Percentiles rank a stretch among this genome's conserved stretches.
phyloP scores from a whole-genome alignment of 2,329 filamentous ascomycete species.

The Bipolaris victoriae region DNA sequence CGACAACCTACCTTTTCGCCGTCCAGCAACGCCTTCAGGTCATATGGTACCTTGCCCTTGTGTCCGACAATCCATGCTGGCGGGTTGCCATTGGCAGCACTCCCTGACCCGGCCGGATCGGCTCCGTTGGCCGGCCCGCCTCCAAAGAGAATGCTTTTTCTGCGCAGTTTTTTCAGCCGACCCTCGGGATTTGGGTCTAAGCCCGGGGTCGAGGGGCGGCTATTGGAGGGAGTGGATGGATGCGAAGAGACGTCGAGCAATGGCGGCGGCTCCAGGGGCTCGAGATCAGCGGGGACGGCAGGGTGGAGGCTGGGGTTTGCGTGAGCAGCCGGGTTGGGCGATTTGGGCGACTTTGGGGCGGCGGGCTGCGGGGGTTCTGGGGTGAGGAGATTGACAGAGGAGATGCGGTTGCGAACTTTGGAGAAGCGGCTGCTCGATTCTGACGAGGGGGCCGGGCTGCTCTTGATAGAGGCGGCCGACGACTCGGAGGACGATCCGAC shows the following conservation, averaged over 20 bases:
- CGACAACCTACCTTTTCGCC: slow-evolving; percentile 56
- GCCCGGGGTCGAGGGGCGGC: slow-evolving; percentile 32
- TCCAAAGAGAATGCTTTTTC: slow-evolving; percentile 46
- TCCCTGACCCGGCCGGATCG: slow-evolving; percentile 20
- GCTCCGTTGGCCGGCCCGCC: slow-evolving; percentile 31
- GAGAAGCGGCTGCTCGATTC: slow-evolving; percentile 38
- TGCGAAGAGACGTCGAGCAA: slow-evolving; percentile 35
- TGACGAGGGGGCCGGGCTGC: slow-evolving; percentile 32
- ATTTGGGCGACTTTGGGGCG: slow-evolving; percentile 25
- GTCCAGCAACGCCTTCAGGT: slow-evolving; percentile 57
- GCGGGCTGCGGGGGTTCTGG: slow-evolving; percentile 35
- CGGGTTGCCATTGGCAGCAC: slow-evolving; percentile 26
- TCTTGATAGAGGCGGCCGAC: slow-evolving; percentile 17
- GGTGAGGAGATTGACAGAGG: slow-evolving; percentile 39
- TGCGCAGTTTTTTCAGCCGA: slow-evolving; percentile 42
- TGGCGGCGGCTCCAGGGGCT: slow-evolving; percentile 38
- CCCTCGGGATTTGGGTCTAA: slow-evolving; percentile 25
- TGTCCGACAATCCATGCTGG: slow-evolving; percentile 66
- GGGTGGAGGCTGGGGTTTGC: slow-evolving; percentile 38
- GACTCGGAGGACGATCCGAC: slow-evolving; percentile 28
- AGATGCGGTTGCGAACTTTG: slow-evolving; percentile 43
- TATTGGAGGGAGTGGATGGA: slow-evolving; percentile 36
- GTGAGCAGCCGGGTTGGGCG: slow-evolving; percentile 20
- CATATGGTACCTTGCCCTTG: slow-evolving; percentile 62
- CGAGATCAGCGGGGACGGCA: slow-evolving; percentile 31